Base-by-base conservation (phyloP, 306 rosid genomes). In the Sechiopsis laciniata region DNA sequence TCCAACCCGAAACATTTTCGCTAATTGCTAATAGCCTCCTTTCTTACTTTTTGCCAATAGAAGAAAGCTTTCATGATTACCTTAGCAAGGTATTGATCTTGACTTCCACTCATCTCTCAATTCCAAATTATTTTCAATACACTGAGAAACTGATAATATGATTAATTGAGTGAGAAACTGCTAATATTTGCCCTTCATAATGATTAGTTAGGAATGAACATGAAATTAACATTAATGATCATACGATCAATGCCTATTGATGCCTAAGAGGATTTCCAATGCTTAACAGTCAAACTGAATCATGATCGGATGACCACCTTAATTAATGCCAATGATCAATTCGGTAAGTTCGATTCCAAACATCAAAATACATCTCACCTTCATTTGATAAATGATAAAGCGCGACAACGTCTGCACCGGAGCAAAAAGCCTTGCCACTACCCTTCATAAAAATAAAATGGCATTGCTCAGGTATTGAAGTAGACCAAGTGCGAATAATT, bases 341-440 rank as follows among this genome's bases (percentile, higher is more conserved):
- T 45, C 4, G 12, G 35, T 12, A 21, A 46, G 37, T 59, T 22
- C 26, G 10, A 69, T 48, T 67, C 12, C 7, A 48, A 68, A 46
- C 19, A 50, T 60, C 22, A 35, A 56, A 79, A 68, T 6, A 64
- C 57, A 66, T 75, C 88, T 17, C 62, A 89, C 99, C 97, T 82
- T 86, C 90, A 77, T 83, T 85, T 29, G 87, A 72, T 15, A 83
- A 72, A 69, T 87, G 86, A 85, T 85, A 82, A 62, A 91, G 90
- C 71, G 83, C 80, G 70, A 88, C 92, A 77, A 84, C 95, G 84
- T 95, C 96, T 21, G 80, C 84, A 48, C 99, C 97, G 37, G 97
- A 83, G 82, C 96, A 91, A 82, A 95, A 91, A 53, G 97, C 93
- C 84, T 80, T 83, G 83, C 99, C 99, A 70, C 82, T 87, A 86